These are phyloP conservation scores for Diaporthe amygdali DNA, from an alignment of 2,329 filamentous ascomycete species.

Conservation along the genomic window DNA sequence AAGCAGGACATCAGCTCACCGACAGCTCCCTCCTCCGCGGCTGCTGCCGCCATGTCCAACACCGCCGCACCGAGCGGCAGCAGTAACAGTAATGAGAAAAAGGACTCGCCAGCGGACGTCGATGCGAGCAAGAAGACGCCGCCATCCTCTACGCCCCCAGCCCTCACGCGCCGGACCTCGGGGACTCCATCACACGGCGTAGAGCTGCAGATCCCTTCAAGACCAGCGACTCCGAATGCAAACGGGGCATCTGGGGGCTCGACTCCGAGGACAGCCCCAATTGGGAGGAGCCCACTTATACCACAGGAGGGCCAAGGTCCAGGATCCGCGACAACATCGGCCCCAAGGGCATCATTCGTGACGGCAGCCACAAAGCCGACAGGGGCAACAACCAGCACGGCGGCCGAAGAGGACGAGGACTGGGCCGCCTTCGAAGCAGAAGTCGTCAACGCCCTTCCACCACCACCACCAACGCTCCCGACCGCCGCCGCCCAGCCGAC, in stretches of 20 bases:
- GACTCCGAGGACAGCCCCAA: constrained; percentile 44
- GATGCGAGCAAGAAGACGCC: constrained; percentile 28
- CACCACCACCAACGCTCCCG: constrained; percentile 29
- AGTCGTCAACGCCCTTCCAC: constrained; percentile 58
- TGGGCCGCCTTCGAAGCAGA: constrained; percentile 90
- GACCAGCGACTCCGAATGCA: constrained; percentile 63
- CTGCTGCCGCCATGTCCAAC: not conserved
- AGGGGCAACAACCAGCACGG: constrained; percentile 18
- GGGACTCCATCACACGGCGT: constrained; percentile 59
- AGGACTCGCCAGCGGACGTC: not conserved
- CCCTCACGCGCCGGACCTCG: constrained; percentile 52
- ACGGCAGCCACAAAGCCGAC: constrained; percentile 17
- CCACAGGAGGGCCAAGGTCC: constrained; percentile 31
- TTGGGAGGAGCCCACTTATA: constrained; percentile 45
- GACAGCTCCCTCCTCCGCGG: not conserved
- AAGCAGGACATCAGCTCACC: constrained; percentile 39
- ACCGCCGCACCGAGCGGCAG: not conserved
- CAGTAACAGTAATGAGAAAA: not conserved
- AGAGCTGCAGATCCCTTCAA: constrained; percentile 67
- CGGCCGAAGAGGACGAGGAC: constrained; percentile 71
- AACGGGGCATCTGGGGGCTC: constrained; percentile 45
- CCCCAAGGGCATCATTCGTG: constrained; percentile 17
- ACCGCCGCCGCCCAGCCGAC: constrained; percentile 22
- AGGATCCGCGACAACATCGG: not conserved
- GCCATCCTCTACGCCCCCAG: constrained; percentile 44